These are phyloP conservation scores for Cynara cardunculus DNA, from an alignment of 129 eudicot species.

Conservation along the genomic window DNA sequence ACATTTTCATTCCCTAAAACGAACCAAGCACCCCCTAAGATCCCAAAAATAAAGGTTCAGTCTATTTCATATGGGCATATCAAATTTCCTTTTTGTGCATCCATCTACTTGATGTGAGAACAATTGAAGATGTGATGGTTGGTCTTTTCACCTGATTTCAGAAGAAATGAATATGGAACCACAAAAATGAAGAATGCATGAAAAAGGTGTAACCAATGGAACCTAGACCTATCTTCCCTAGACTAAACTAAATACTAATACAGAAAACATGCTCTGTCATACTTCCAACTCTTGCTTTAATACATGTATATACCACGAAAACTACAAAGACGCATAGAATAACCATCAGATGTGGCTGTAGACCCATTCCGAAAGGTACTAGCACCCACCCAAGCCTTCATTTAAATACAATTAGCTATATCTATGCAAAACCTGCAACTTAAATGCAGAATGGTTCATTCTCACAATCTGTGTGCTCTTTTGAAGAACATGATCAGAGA, in stretches of 20 bases:
- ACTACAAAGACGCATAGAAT: not conserved
- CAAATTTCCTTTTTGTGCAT: not conserved
- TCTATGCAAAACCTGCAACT: not conserved
- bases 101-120: not conserved
- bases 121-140: not conserved
- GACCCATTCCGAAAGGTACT: not conserved
- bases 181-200: not conserved
- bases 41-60: too few species aligned
- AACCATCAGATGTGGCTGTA: not conserved
- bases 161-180: not conserved
- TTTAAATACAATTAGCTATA: not conserved
- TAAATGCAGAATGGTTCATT: not conserved
- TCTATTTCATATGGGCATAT: too few species aligned
- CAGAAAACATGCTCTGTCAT: not conserved
- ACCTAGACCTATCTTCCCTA: not conserved
- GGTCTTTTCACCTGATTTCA: not conserved
- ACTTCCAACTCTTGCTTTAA: not conserved
- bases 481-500: not conserved
- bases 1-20: too few species aligned
- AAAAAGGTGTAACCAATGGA: not conserved
- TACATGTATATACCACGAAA: not conserved
- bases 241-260: not conserved
- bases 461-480: not conserved
- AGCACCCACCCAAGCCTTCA: not conserved
- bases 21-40: too few species aligned